A percentile compares a stretch with the other conserved stretches of the same genome.
phyloP scores from a whole-genome alignment of 805 yeast species.

The Jamesozyma jinghongensis region DNA sequence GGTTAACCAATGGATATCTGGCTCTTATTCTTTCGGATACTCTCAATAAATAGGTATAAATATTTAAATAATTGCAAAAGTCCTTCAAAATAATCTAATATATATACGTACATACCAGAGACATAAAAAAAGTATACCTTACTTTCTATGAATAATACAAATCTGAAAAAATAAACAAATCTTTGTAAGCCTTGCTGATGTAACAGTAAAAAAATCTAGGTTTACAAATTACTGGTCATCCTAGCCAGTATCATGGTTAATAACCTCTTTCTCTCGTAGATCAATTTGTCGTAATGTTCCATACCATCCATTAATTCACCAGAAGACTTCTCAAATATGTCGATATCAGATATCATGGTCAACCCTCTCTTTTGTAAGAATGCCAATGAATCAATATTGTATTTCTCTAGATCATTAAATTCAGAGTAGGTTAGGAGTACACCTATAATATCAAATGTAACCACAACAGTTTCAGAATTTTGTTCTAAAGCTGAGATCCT shows the following conservation, averaged over 20 bases:
- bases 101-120: no score
- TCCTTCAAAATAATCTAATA: no score
- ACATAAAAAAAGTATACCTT: no score
- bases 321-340: constrained; percentile 6
- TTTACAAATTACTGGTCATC: constrained; percentile 8
- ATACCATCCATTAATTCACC: constrained; percentile 7
- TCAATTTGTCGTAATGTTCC: constrained; percentile 5
- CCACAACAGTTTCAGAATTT: constrained; percentile 19
- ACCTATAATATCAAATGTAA: constrained; percentile 24
- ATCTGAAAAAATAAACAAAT: no score
- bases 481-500: constrained; percentile 21
- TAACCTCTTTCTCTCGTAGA: constrained; percentile 16
- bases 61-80: no score
- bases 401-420: constrained; percentile 16
- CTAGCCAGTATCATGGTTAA: constrained; percentile 13
- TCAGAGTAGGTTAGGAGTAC: constrained; percentile 22
- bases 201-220: no score
- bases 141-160: no score
- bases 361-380: constrained; percentile 17
- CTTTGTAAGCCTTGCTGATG: no score
- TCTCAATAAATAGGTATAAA: no score
- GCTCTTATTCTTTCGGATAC: constrained; percentile 27
- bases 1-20: constrained; percentile 68
- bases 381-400: constrained; percentile 9
- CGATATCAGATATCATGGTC: constrained; percentile 8